Evolutionary conservation across 805 yeast species (phyloP), one percentile per base, ranked within the genome.

Genomic region (Candida sanyiensis): DNA sequence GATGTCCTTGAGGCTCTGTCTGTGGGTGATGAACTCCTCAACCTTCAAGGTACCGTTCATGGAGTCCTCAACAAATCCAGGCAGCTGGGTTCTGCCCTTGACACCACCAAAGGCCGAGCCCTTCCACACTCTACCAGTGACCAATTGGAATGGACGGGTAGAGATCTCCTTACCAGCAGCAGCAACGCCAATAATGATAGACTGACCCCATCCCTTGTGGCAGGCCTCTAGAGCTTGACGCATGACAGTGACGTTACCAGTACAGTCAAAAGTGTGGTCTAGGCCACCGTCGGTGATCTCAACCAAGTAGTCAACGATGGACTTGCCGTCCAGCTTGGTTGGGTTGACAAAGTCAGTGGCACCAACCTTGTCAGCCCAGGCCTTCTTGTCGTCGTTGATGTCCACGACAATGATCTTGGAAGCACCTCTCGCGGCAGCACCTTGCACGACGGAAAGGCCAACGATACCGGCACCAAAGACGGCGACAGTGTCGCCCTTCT

Each of bases 101-200:
- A 93, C 88, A 63, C 97, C 98, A 57, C 99, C 99, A 54, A 87
- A 93, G n/a, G 99, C 99, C 58, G 95, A 86, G 55, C 99, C 99
- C 64, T 77, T 84, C 97, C 98, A 90, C 38, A 85, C 95, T 69
- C 98, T 82, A 54, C 99, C 99, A 29, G 97, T 93, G 49, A 93
- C 97, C 64, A 93, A 77, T 72, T 90, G 97, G 85, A 93, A 93
- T 45, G 99, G 98, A 67, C 97, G 80, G 34, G 97, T 93, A 42
- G 95, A 67, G 48, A 94, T 89, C 69, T 93, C 97, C 67, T 88
- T 73, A 50, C 98, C 99, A 28, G 97, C 95, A 51, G 96, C 95
- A 34, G 98, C 99, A 52, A 93, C 99, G 63, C 98, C 98, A 59
- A 93, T 93, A 56, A 93, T 72, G 52, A 90, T 75, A 17, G 96